Evolutionary conservation across 73 alveolate species (phyloP), one percentile per base, ranked within the genome.

Genomic region (Durusdinium trenchii): DNA sequence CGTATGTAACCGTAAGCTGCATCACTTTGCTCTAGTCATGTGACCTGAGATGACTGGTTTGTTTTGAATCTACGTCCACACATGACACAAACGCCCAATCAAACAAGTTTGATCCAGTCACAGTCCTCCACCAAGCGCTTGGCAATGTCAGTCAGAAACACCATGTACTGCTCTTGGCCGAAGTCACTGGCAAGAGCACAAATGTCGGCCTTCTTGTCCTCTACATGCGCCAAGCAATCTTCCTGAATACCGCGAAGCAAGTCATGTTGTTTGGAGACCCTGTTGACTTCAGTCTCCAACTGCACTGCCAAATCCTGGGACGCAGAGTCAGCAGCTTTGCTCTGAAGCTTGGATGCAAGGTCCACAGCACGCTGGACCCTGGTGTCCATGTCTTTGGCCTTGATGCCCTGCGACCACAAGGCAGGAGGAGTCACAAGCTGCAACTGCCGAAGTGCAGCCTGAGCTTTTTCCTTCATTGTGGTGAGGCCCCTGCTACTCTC

Each of bases 71-170:
- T n/a, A n/a, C n/a, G n/a, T n/a, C n/a, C n/a, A n/a, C n/a, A n/a
- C n/a, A n/a, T n/a, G n/a, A n/a, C n/a, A n/a, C n/a, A n/a, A n/a
- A n/a, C n/a, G n/a, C n/a, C n/a, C n/a, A n/a, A n/a, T n/a, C n/a
- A n/a, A n/a, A n/a, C n/a, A n/a, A n/a, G n/a, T n/a, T n/a, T n/a
- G n/a, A n/a, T n/a, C n/a, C n/a, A n/a, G n/a, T n/a, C n/a, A n/a
- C 69, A 16, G 69, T 6, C 79, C 79, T 64, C 79, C 79, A 64
- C 79, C 79, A 64, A 64, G 23, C 79, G 79, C 30, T 64, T 64
- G 79, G 79, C 79, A 20, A 30, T 64, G 79, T 64, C 79, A 20
- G 79, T 64, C 79, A 64, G 30, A 26, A 64, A 26, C 23, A 64
- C 79, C 79, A 64, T 20, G 79, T 42, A 64, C 30, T 64, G 45